Base-by-base conservation (phyloP, 129 eudicot species). In the Erigeron canadensis region DNA sequence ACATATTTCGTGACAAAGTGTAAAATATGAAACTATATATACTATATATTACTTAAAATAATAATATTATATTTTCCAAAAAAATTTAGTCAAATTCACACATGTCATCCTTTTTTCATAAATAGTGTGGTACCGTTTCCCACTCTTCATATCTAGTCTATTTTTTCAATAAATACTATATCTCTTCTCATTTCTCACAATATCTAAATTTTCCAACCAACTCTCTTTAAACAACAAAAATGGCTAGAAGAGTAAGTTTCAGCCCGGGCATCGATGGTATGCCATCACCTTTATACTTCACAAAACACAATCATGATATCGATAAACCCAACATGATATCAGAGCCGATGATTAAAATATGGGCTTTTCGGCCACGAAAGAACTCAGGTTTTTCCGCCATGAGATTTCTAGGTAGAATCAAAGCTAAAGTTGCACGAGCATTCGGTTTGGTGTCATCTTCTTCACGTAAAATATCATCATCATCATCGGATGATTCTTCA, bases 171-270 rank as follows among this genome's bases (percentile, higher is more conserved):
- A 81, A 76, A 81, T 76, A 65, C 10, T 5, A 43, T 28, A 21
- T 43, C 22, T 45, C 21, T 18, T 46, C 15, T 38, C 18, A 54
- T 47, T 50, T 58, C 79, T 58, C 79, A 66, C 39, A 65, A 61
- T 39, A 71, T 78, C 75, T 64, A 71, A 60, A 65, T 43, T 60
- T 75, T 71, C 53, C 62, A 6, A 18, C 10, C 74, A 53, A 17
- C 18, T 66, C 37, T 65, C 74, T 56, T 68, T 43, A 16, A 15
- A 57, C 15, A 6, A 45, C 10, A 65, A 79, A 43, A 18, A 80
- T 80, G 88, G 77, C 65, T 40, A 80, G 81, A 77, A 65, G 83
- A 73, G 87, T 79, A 63, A 66, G 84, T 68, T 72, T 83, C 70
- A 76, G 81, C 65, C 80, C 77, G 0, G 71, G 77, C 50, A 10